Conservation (phyloP, 495 filamentous ascomycete species). For the Penicillium longicatenatum region DNA sequence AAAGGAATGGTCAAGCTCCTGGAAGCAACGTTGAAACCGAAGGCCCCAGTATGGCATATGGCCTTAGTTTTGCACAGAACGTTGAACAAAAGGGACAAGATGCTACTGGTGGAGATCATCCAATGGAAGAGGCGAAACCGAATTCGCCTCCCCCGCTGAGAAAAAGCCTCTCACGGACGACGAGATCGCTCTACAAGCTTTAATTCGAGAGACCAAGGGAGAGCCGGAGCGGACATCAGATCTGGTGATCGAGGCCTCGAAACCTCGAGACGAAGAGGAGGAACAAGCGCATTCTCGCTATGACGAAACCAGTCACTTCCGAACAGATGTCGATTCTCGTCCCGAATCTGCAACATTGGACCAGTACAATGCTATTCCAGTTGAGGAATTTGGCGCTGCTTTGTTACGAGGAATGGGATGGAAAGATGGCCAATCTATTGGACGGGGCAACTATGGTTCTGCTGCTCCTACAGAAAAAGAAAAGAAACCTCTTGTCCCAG, state of each 20-base stretch:
- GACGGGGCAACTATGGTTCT: slow-evolving; percentile 53
- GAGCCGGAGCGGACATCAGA: slow-evolving; percentile 53
- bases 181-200: slow-evolving; percentile 76
- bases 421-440: slow-evolving; percentile 79
- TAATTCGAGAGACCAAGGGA: slow-evolving; percentile 61
- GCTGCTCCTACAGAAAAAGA: slow-evolving; percentile 27
- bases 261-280: slow-evolving; percentile 26
- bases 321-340: slow-evolving; percentile 64
- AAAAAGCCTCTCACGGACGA: slow-evolving; percentile 60
- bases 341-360: slow-evolving; percentile 76
- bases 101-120: slow-evolving; percentile 24
- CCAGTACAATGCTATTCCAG: slow-evolving; percentile 84
- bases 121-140: slow-evolving; percentile 34
- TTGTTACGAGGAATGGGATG: slow-evolving; percentile 91
- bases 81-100: slow-evolving; percentile 22
- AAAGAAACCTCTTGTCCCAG: slow-evolving; percentile 48
- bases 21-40: slow-evolving; percentile 38
- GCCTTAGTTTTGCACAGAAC: slow-evolving; percentile 45
- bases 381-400: slow-evolving; percentile 91
- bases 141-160: slow-evolving; percentile 6
- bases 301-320: slow-evolving; percentile 70
- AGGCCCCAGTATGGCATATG: slow-evolving; percentile 45
- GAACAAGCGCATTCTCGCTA: slow-evolving; percentile 29
- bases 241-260: slow-evolving; percentile 57
- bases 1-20: slow-evolving; percentile 33